These are phyloP conservation scores for Dendrocalamus sinicus DNA, from an alignment of 176 grass and related monocot genomes.

Conservation along the genomic window DNA sequence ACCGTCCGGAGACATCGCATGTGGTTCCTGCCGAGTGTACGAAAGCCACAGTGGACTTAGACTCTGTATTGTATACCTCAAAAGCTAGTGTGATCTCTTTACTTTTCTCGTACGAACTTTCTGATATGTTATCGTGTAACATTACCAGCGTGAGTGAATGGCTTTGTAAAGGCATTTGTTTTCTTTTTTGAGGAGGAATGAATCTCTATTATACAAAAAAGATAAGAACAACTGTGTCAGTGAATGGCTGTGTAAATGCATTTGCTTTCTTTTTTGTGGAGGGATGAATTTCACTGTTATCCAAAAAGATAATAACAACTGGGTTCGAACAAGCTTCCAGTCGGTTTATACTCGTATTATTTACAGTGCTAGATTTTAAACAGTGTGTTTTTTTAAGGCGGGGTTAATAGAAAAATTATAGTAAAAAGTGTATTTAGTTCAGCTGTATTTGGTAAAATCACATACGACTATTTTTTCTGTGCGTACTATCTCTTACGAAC, in stretches of 20 bases:
- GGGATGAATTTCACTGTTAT: neutral
- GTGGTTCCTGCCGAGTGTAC: conserved; percentile 40
- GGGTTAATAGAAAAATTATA: too few relatives aligned
- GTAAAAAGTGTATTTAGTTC: too few relatives aligned
- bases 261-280: neutral
- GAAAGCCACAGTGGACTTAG: conserved; percentile 1
- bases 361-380: too few relatives aligned
- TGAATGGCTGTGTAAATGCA: neutral
- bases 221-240: neutral
- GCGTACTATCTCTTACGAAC: too few relatives aligned
- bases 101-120: neutral
- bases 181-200: neutral
- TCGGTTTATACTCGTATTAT: too few relatives aligned
- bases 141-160: neutral
- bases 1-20: conserved; percentile 42
- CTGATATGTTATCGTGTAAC: neutral
- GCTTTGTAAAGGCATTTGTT: neutral
- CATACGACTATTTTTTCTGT: too few relatives aligned
- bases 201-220: neutral
- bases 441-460: too few relatives aligned
- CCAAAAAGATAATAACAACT: neutral
- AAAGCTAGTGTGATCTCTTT: neutral
- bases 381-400: too few relatives aligned
- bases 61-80: neutral
- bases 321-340: too few relatives aligned